These are phyloP conservation scores for Dovyalis caffra DNA, from an alignment of 345 rosid species.

Conservation along the genomic window DNA sequence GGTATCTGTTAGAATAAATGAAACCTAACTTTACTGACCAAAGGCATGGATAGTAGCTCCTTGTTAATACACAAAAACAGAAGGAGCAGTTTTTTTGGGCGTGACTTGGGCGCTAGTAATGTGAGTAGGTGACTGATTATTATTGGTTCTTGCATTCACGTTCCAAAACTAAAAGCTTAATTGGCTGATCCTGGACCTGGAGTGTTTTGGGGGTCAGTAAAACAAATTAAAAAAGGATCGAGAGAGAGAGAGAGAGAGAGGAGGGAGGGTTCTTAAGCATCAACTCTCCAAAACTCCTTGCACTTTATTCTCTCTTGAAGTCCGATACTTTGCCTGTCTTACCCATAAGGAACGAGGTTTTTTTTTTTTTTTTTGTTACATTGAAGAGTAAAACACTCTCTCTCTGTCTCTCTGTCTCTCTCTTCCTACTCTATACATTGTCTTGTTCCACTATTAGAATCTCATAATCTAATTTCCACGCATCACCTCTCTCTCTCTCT, in stretches of 20 bases:
- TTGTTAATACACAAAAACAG: not conserved
- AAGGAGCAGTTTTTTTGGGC: not conserved
- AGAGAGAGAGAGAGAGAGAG: constrained; percentile 12
- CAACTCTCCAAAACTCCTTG: constrained; percentile 7
- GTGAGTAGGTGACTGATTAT: constrained; percentile 26
- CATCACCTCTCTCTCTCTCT: constrained; percentile 27
- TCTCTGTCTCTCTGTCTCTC: constrained; percentile 22
- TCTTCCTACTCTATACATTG: constrained; percentile 38
- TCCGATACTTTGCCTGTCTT: constrained; percentile 49
- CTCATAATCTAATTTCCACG: constrained; percentile 43
- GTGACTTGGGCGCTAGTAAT: not conserved
- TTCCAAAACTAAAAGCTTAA: not conserved
- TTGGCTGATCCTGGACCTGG: constrained; percentile 28
- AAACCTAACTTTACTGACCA: constrained; percentile 34
- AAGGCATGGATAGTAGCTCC: constrained; percentile 6
- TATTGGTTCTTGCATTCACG: constrained; percentile 22
- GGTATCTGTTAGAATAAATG: constrained; percentile 1
- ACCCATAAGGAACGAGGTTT: constrained; percentile 39
- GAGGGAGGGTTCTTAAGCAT: constrained; percentile 12
- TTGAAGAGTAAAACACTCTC: constrained; percentile 15
- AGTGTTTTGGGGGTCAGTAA: not conserved
- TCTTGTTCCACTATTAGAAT: constrained; percentile 47
- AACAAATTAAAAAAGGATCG: constrained; percentile 14
- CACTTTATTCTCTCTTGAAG: constrained; percentile 53
- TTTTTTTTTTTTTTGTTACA: constrained; percentile 12